Evolutionary conservation across 2,329 filamentous ascomycete species (phyloP), one percentile per base, ranked within the genome.

Genomic region (Diaporthe aspalathi): DNA sequence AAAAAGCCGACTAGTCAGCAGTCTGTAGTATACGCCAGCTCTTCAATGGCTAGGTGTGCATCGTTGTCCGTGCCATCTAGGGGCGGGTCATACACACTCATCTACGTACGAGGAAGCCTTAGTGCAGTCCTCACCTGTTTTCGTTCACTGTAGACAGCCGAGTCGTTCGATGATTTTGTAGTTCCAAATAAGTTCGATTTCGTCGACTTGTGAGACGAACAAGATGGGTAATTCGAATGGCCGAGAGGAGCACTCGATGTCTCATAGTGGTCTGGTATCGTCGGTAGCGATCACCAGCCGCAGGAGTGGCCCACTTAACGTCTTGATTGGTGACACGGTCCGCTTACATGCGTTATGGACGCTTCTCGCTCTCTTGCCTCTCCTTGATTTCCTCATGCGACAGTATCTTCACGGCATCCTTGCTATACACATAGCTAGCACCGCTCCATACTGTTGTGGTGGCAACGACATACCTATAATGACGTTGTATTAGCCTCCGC

Each of bases 381-480:
- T 75, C 73, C 67, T 79, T 78, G 32, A 63, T 54, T 7, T 67
- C 57, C 22, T 75, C 77, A 57, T 81, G 77, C 0, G 82, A 80
- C 52, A 98, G 80, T 70, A 98, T 98, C 80, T 92, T 97, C 40
- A 98, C 95, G 0, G 94, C 95, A 76, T 97, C 92, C 80, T 96
- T 97, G 75, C 90, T 93, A 79, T 92, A 97, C 8, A 97, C 87
- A 80, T 99, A 99, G 80, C 95, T 97, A 17, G 95, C 86, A 9
- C 96, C 96, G 74, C 94, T 98, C 93, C 95, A 98, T 7, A 97
- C 82, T 0, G 96, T 99, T 5, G 96, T 99, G 0, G 87, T 89
- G 0, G 94, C 95, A 3, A 99, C 95, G 17, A 97, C 82, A 76
- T 93, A 95, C 78, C 93, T 95, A 75, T 14, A 3, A 29, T 29